A percentile compares a stretch with the other conserved stretches of the same genome.
phyloP scores from a whole-genome alignment of 768 basidiomycete species.

The Trametes sanguinea region DNA sequence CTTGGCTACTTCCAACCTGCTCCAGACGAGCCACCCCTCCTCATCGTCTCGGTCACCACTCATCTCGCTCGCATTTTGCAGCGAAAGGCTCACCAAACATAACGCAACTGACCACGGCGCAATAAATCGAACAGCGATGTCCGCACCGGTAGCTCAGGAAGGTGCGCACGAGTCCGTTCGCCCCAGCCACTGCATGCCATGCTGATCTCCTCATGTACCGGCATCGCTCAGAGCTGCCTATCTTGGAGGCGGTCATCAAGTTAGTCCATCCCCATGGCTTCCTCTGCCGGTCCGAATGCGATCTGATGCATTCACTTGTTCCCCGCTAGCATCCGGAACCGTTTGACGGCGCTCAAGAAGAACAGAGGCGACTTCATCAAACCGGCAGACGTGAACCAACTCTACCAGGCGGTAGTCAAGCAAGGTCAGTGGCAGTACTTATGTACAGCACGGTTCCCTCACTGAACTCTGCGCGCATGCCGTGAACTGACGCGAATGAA shows the following conservation, averaged over 20 bases:
- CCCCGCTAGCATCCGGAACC: conserved; percentile 79
- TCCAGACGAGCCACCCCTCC: conserved; percentile 13
- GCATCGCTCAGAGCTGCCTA: conserved; percentile 72
- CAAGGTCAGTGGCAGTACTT: conserved; percentile 63
- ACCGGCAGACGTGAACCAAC: conserved; percentile 86
- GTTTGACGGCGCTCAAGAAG: conserved; percentile 92
- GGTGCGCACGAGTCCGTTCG: conserved; percentile 45
- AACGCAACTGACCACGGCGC: neutral
- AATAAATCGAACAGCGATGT: conserved; percentile 42
- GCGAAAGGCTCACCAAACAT: neutral
- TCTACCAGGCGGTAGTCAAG: conserved; percentile 92
- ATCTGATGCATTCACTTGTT: conserved; percentile 20
- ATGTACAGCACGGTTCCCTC: too few relatives aligned
- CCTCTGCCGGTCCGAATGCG: conserved; percentile 14
- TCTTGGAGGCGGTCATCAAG: conserved; percentile 95
- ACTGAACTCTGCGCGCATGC: neutral
- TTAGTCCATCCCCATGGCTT: conserved; percentile 38
- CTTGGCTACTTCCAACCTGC: neutral
- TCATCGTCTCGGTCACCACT: conserved; percentile 7
- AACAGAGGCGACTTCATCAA: conserved; percentile 92
- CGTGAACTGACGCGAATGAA: conserved; percentile 1
- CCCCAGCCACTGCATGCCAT: conserved; percentile 23
- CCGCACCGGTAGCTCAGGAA: conserved; percentile 77
- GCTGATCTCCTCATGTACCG: conserved; percentile 26
- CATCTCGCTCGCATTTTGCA: neutral